Percentiles rank a stretch among this genome's conserved stretches.
phyloP scores from a whole-genome alignment of 345 rosid species.

The Gossypium thurberi region DNA sequence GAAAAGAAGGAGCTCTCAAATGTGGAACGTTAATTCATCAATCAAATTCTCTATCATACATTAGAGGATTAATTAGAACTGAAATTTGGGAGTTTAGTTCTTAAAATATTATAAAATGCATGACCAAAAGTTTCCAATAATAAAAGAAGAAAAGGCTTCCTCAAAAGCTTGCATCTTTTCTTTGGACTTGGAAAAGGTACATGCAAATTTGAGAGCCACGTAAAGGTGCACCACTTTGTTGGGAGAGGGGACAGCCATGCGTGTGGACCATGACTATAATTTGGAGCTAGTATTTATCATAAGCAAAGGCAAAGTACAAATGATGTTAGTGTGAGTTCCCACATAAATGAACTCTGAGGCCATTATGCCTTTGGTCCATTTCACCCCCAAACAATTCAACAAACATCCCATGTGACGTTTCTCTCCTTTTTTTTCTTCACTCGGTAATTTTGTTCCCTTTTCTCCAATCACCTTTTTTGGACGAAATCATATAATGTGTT shows the following conservation, averaged over 20 bases:
- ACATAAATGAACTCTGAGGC: not conserved
- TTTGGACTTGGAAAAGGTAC: constrained; percentile 1
- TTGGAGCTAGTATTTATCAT: constrained; percentile 22
- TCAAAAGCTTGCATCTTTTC: not conserved
- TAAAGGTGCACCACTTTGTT: constrained; percentile 15
- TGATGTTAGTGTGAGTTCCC: constrained; percentile 17
- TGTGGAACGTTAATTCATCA: not conserved
- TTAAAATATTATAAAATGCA: not conserved
- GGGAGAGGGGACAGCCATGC: constrained; percentile 13
- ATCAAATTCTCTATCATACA: not conserved
- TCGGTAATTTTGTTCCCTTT: not conserved
- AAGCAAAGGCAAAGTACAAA: constrained; percentile 19
- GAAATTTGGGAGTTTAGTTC: not conserved
- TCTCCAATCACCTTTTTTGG: not conserved
- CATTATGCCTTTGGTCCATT: constrained; percentile 20
- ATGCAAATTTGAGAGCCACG: constrained; percentile 9
- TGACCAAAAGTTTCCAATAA: not conserved
- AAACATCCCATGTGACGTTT: constrained; percentile 39
- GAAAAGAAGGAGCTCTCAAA: not conserved
- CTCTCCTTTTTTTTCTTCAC: not conserved
- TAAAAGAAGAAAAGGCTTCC: not conserved
- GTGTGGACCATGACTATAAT: constrained; percentile 31
- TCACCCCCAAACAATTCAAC: not conserved
- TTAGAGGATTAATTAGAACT: not conserved
- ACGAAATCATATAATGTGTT: not conserved